Evolutionary conservation across 129 eudicot genomes (phyloP).

Genomic region (Centella asiatica): DNA sequence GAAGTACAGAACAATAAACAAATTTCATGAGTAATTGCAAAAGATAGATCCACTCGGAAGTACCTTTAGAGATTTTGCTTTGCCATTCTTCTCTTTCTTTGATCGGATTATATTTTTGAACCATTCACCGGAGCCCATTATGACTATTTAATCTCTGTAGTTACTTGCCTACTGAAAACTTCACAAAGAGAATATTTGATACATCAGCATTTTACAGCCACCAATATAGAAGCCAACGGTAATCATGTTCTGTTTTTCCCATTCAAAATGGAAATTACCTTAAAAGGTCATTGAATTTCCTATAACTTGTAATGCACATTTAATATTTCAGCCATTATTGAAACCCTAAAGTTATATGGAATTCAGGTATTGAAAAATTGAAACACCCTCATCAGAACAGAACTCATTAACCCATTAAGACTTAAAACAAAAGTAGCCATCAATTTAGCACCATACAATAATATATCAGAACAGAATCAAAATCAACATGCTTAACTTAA

Average conservation of each 20-base stretch:
- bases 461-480: not conserved
- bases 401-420: not conserved
- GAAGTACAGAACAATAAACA: not conserved
- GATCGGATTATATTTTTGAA: conserved; percentile 54
- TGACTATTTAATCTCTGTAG: conserved; percentile 14
- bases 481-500: not conserved
- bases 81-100: conserved; percentile 52
- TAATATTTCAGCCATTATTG: not conserved
- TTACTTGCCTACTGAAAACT: conserved; percentile 8
- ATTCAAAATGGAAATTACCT: not conserved
- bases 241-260: not conserved
- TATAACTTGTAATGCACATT: not conserved
- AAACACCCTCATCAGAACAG: not conserved
- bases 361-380: not conserved
- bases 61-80: conserved; percentile 44
- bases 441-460: not conserved
- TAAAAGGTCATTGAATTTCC: not conserved
- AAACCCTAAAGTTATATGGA: not conserved
- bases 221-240: not conserved
- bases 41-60: not conserved
- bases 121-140: conserved; percentile 73
- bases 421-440: not conserved
- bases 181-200: not conserved
- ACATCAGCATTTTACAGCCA: conserved; percentile 3
- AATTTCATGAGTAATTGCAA: not conserved